Base-by-base conservation (phyloP, 2,329 filamentous ascomycete genomes). In the Amylocarpus encephaloides region DNA sequence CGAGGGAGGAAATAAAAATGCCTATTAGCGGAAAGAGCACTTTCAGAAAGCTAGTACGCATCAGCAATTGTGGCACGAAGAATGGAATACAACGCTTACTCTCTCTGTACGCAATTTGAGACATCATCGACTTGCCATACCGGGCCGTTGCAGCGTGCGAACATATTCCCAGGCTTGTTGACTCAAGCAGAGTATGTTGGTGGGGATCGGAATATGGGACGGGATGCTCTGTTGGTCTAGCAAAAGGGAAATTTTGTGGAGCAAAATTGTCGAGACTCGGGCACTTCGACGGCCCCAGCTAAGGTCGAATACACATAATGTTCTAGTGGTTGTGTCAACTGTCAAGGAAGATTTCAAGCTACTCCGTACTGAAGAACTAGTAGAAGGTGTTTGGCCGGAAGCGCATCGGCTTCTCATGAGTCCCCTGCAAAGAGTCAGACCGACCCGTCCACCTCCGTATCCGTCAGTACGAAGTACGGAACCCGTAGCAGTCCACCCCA, bases 1-100 rank as follows among this genome's bases (percentile, higher is more conserved):
- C 75, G 46, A 86, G 66, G 58, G 91, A 67, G 6, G 93, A 97
- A 22, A 86, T 60, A 55, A 71, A 77, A 67, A 90, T 80, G 51
- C 85, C 75, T 54, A 83, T 71, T 53, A 93, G 73, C 48, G 93
- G 93, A 48, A 97, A 76, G 42, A 95, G 73, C 53, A 88, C 81
- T 68, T 88, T 84, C 48, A 95, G 78, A 67, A 87, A 91, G 68
- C 88, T 92, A 66, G 52, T 12, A 52, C 48, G 38, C 52, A 52
- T 62, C 33, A 64, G 59, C 47, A 40, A 34, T 53, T 12, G 33
- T 4, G 22, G 16, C 3, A 6, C 12, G 22, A 19, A 12, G 13
- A 33, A 29, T 15, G 18, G n/a, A 16, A 12, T 35, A n/a, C 34
- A 30, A 30, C 10, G 12, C 46, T 43, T 45, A 52, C 50, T 44